Base-by-base conservation (phyloP, 2,329 filamentous ascomycete genomes). In the Exophiala sp. region DNA sequence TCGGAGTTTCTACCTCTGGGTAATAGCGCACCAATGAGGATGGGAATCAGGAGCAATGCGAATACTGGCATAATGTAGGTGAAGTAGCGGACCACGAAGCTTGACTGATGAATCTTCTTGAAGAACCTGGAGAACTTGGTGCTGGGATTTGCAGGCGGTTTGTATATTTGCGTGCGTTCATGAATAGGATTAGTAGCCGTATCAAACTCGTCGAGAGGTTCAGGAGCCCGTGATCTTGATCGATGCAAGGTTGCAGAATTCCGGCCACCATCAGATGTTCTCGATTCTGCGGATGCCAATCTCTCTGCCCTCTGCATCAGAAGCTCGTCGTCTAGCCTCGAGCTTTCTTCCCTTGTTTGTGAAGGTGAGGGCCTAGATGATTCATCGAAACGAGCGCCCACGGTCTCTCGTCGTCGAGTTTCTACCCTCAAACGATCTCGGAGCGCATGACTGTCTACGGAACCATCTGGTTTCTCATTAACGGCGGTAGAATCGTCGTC, bases 41-140 rank as follows among this genome's bases (percentile, higher is more conserved):
- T 69, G 0, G 87, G 87, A 43, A 89, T 82, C 36, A 89, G 73
- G 4, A 91, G 73, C 4, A 90, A 68, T 10, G 83, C 60, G 2
- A 82, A 79, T 9, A 89, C 53, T 0, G 87, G 87, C 1, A 79
- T 72, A 61, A 89, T 87, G 66, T 91, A 91, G 18, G 82, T 81
- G 63, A 89, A 78, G 65, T 88, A 90, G 42, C 87, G 79, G 45
- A 89, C 69, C 33, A 88, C 68, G 61, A 83, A 84, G 61, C 80
- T 86, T 1, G 82, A 88, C 54, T 78, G 77, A 67, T 85, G 87
- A 52, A 85, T 68, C 65, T 75, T 78, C 65, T 86, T 87, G 66
- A 89, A 78, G 55, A 86, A 77, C 57, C 80, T 82, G 41, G 83
- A 83, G 21, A 88, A 69, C 11, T 72, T 80, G 9, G 79, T 87